Base-by-base conservation (phyloP, 225 moss, liverwort and hornwort genomes). In the Pseudoscleropodium purum region DNA sequence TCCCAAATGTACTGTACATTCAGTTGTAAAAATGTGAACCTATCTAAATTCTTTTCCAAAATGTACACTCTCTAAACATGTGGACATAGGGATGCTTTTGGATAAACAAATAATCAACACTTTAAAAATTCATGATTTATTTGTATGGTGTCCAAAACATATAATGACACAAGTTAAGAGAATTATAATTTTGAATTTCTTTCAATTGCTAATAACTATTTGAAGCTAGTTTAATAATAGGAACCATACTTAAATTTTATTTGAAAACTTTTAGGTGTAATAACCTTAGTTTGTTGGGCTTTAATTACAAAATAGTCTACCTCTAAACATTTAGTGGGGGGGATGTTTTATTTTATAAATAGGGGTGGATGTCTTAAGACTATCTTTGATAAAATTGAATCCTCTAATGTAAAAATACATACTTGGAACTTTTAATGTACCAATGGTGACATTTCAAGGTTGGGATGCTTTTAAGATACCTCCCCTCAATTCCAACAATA, bases 271-370 rank as follows among this genome's bases (percentile, higher is more conserved):
- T 24, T 0, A 39, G 23, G n/a, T 13, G 13, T 4, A 23, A 24
- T 4, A 7, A 68, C 0, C 12, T n/a, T 68, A 68, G 2, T 2
- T 23, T 69, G 1, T 13, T 69, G 4, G 4, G 0, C 1, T 69
- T 21, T n/a, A 69, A 13, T 69, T 69, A 2, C 23, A n/a, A 23
- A n/a, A n/a, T n/a, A n/a, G n/a, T 69, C 13, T 23, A 23, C 13
- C 1, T n/a, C n/a, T 23, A n/a, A n/a, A 69, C 1, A 0, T 13
- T n/a, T n/a, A n/a, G 11, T 16, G 10, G 29, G 0, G 6, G 4
- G 4, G 29, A 16, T 17, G 5, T 4, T 30, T 30, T 31, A 31
- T 41, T 72, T 39, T 70, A 25, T 25, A 4, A 70, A 24, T 14
- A 33, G 2, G 39, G 5, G 15, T 41, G 3, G 15, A 41, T 41